Evolutionary conservation across 139 green algal species (phyloP), one percentile per base, ranked within the genome.

Genomic region (Raphidocelis subcapitata): DNA sequence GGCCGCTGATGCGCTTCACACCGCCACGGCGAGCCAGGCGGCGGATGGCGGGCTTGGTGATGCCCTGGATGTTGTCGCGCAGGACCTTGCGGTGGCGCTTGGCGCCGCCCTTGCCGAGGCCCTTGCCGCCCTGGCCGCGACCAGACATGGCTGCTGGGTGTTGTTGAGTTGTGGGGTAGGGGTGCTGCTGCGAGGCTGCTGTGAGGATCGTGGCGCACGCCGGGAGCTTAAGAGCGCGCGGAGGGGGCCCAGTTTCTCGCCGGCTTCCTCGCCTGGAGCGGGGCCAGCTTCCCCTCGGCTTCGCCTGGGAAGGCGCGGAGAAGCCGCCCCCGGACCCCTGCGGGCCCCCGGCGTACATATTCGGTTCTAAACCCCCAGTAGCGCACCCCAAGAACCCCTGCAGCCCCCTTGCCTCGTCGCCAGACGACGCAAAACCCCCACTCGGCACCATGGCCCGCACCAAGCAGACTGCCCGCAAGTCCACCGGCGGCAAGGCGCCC

Each of bases 21-120:
- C 91, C 91, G 61, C 91, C 91, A 79, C 90, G 85, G 56, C 90
- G 85, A 60, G 89, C 91, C 64, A 94, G 68, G 62, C 92, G 88
- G 46, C 88, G 79, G 74, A 94, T 93, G 46, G 87, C 88, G 49
- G 92, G 92, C 87, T 97, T 97, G 59, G 85, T 91, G 81, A 91
- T 91, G 75, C 94, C 87, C 90, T 97, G 92, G 83, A 97, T 97
- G 89, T 97, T 97, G 77, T 97, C 92, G 68, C 92, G 89, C 62
- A 97, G 77, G 49, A 97, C 92, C 89, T 97, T 97, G 75, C 92
- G 80, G 84, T 97, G 92, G 79, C 92, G 88, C 89, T 97, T 97
- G 86, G 92, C 94, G 56, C 89, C 89, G 51, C 87, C 84, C 85
- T 97, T 97, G 76, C 92, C 92, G 18, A 97, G 92, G 65, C 92